Evolutionary conservation across 768 basidiomycete species (phyloP), one percentile per base, ranked within the genome.

Genomic region (Exidia glandulosa): DNA sequence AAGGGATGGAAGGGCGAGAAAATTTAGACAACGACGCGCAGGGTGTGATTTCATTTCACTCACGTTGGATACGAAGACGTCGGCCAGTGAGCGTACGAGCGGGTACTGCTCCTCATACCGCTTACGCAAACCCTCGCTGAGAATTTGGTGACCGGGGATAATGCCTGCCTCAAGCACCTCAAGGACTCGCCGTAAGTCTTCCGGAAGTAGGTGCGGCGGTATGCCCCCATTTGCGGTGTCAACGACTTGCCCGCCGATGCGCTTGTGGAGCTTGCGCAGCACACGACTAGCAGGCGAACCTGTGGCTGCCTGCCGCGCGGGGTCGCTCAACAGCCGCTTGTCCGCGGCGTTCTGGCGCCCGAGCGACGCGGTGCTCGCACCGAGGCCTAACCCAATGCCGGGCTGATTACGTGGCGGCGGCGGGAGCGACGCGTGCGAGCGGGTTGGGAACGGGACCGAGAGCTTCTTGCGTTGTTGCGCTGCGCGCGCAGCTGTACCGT

Each of bases 21-120:
- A 36, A 36, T 16, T 10, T 37, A 34, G 32, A 41, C 29, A 32
- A 30, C 57, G 14, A 31, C 27, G n/a, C 32, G 16, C 12, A 37
- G 41, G 19, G 31, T 29, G 41, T 47, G 59, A 41, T n/a, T n/a
- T 29, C 62, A 57, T 23, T 56, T n/a, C n/a, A 79, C 88, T 73
- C 70, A 95, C 94, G 74, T 91, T 92, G 10, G 86, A 82, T 27
- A 94, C 89, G 72, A 97, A 97, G n/a, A 97, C 91, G 66, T 97
- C 94, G 59, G 94, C 94, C 37, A 97, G 79, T 31, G 87, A 89
- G 57, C 94, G 80, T 34, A 97, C 94, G 34, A 97, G 79, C 14
- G 94, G 94, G 68, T 89, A 98, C 65, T 97, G 94, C 65, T 96
- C 92, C 59, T 95, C 93, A 63, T 97, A 98, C 45, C 94, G 80